Evolutionary conservation across 2,329 filamentous ascomycete species (phyloP), one percentile per base, ranked within the genome.

Genomic region (Cercospora berteroae): DNA sequence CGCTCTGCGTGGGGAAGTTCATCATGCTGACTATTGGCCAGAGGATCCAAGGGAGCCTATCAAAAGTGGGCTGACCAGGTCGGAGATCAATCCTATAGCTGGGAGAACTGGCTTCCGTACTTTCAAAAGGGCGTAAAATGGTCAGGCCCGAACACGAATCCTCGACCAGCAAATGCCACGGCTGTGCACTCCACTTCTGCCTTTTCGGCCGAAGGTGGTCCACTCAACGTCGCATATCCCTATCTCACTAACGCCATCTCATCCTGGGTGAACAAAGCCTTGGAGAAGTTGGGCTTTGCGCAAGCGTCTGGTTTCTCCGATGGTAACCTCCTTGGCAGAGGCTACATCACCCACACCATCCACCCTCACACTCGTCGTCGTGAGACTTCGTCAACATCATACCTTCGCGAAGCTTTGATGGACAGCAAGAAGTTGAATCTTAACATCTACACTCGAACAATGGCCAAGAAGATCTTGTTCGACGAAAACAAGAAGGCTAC

Each of bases 11-110:
- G 44, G 44, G 44, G 7, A 18, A 20, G 44, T 10, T 12, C 27
- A 20, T 36, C 25, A 29, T 31, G 18, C 25, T 58, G 27, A 48
- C n/a, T 5, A 48, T 13, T 23, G n/a, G 44, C 44, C 18, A 68
- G 77, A 27, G 74, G 76, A 4, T 79, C 78, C 4, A 69, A 66
- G 8, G 77, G 71, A 18, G 74, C 74, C 18, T 74, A 79, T 64
- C 71, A 77, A 52, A 63, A 62, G 42, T 81, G 79, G 79, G 78
- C 78, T 5, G 71, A 80, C 27, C 65, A 74, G 27, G 78, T 80
- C 7, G 77, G 71, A 12, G 79, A 81, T 63, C 60, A 77, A 55
- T 64, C 75, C 48, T 76, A 76, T 60, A 72, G 69, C 9, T 80
- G 73, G 65, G 71, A 73, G 52, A 72, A 74, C 52, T 48, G 74